Evolutionary conservation across 2,329 filamentous ascomycete genomes (phyloP), one percentile per base, ranked within the genome.

Genomic region (Fusarium verticillioides): DNA sequence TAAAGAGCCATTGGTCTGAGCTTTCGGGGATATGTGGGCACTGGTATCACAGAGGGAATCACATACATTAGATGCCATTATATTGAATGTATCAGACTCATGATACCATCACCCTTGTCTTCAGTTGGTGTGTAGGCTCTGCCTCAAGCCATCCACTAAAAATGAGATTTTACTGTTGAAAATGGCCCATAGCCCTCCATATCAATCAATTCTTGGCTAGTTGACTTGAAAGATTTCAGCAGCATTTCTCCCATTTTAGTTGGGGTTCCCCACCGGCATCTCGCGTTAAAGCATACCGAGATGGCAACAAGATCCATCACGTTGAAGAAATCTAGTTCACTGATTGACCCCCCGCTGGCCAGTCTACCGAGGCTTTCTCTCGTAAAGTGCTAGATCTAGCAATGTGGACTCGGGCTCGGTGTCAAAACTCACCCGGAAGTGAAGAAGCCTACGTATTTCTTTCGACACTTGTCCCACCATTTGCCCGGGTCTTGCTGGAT

Each of bases 211-310:
- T 44, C 34, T 60, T 59, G 39, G 46, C 19, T 44, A 19, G 36
- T 10, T 19, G 18, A 12, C 19, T 39, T 39, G 1, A 37, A 39
- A 26, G 21, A 47, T 32, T 46, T 61, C 36, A 23, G n/a, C 26
- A 58, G 47, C 52, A 60, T 57, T 13, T 64, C 46, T 62, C 49
- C 52, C 39, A 44, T 36, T 67, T 56, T 60, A 52, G 36, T 32
- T 40, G 15, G n/a, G 50, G 21, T 64, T 60, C 73, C 63, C 73
- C 75, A 65, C 73, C 74, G 74, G 75, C 47, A 68, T 49, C 60
- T 77, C 76, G 76, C 73, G 65, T 69, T 44, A 78, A 78, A 77
- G 46, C 32, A 63, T 44, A 39, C 77, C 77, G 77, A 78, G 76
- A 63, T 54, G 53, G 23, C 37, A 36, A 60, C 28, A 34, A 53